A percentile compares a stretch with the other conserved stretches of the same genome.
These are phyloP conservation scores for Plasmodium ovale DNA, from an alignment of 169 alveolate species.

Conservation along the genomic window DNA sequence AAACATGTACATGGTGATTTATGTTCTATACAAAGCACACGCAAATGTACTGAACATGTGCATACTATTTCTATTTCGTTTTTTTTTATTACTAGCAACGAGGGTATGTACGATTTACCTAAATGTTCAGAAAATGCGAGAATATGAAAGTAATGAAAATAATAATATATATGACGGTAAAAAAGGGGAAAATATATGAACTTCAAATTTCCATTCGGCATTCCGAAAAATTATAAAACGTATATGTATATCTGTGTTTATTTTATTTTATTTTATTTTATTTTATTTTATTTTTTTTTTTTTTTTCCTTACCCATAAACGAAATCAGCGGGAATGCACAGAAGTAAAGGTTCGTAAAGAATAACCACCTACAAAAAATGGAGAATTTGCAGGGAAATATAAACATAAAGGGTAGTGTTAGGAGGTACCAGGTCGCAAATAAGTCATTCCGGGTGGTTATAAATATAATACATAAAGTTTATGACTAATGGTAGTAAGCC, in stretches of 20 bases:
- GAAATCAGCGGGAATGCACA: constrained; percentile 45
- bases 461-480: neutral
- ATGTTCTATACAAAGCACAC: neutral
- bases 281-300: constrained; percentile 17
- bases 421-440: too few relatives aligned
- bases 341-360: constrained; percentile 51
- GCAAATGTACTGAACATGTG: neutral
- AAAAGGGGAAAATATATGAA: too few relatives aligned
- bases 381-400: neutral
- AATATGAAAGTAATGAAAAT: neutral
- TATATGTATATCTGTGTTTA: too few relatives aligned
- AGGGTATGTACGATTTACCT: constrained; percentile 61
- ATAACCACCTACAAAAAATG: constrained; percentile 44
- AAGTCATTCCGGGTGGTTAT: too few relatives aligned
- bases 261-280: too few relatives aligned
- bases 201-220: too few relatives aligned
- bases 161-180: neutral
- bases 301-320: constrained; percentile 36
- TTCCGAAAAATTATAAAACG: too few relatives aligned
- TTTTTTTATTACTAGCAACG: constrained; percentile 28
- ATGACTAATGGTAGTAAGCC: neutral
- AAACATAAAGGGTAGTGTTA: neutral
- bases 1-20: neutral
- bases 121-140: neutral
- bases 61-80: neutral